Evolutionary conservation across 768 basidiomycete species (phyloP).

Genomic region (Leccinum sublutescens): DNA sequence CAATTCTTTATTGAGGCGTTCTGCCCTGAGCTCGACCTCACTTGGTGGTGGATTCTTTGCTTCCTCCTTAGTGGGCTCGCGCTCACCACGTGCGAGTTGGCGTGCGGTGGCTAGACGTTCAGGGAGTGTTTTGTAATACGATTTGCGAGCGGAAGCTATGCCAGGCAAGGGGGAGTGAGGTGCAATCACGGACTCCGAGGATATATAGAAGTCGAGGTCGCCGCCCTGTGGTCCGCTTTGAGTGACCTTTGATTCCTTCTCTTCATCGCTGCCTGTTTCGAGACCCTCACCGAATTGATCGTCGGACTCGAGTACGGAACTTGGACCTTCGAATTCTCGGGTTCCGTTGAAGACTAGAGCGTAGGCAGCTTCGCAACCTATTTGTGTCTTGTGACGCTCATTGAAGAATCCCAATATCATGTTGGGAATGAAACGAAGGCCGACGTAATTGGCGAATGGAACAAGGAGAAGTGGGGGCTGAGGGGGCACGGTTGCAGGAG

Average conservation of each 20-base stretch:
- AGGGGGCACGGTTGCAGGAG: constrained; percentile 59
- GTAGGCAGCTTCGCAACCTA: constrained; percentile 82
- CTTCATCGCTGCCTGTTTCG: constrained; percentile 10
- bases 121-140: constrained; percentile 73
- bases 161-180: constrained; percentile 58
- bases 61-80: constrained; percentile 89
- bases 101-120: constrained; percentile 69
- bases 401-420: constrained; percentile 96
- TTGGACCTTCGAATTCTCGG: constrained; percentile 54
- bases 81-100: constrained; percentile 65
- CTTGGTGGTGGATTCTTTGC: constrained; percentile 72
- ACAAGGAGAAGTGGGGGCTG: constrained; percentile 81
- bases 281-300: constrained; percentile 14
- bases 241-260: background rate
- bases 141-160: constrained; percentile 65
- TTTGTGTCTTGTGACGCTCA: constrained; percentile 72
- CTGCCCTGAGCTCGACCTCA: constrained; percentile 84
- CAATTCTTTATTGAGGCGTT: constrained; percentile 86
- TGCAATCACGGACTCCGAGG: constrained; percentile 68
- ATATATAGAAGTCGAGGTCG: constrained; percentile 77
- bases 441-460: constrained; percentile 71
- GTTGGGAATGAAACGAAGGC: constrained; percentile 77
- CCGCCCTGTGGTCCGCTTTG: constrained; percentile 26
- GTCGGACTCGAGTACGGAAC: constrained; percentile 15
- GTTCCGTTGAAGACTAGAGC: constrained; percentile 60